A percentile compares a stretch with the other conserved stretches of the same genome.
Evolutionary conservation across 2,329 filamentous ascomycete species (phyloP).

Genomic region (Exophiala sp.): DNA sequence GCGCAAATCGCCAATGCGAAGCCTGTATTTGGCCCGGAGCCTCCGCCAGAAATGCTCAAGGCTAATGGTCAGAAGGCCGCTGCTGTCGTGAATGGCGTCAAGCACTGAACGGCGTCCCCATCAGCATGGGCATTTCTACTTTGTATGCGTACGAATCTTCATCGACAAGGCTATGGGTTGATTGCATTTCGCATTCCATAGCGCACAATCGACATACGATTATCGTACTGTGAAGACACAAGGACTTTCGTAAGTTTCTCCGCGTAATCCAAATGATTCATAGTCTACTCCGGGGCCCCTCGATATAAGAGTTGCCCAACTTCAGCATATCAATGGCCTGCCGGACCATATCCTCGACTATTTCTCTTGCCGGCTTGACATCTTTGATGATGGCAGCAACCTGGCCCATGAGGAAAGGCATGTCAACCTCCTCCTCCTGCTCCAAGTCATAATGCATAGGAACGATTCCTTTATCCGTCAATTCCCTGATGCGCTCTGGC

Average conservation of each 20-base stretch:
- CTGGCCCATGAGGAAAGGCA: constrained; percentile 90
- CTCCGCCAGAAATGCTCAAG: constrained; percentile 46
- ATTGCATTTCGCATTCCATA: neutral
- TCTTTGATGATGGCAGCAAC: constrained; percentile 72
- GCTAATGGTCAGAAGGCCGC: constrained; percentile 41
- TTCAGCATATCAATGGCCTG: constrained; percentile 66
- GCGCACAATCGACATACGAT: neutral
- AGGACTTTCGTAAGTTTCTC: neutral
- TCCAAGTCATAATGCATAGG: constrained; percentile 80
- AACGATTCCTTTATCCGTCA: constrained; percentile 71
- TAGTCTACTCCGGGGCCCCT: constrained; percentile 19
- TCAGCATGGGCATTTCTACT: neutral
- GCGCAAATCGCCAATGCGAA: constrained; percentile 38
- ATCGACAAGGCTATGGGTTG: neutral
- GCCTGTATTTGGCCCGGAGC: constrained; percentile 45
- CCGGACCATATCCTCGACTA: constrained; percentile 84
- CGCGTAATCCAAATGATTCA: constrained; percentile 1
- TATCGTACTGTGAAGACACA: neutral
- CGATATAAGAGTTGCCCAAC: constrained; percentile 56
- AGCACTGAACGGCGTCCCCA: constrained; percentile 26
- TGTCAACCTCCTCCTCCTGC: constrained; percentile 64
- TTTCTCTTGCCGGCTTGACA: constrained; percentile 73
- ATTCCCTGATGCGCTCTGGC: constrained; percentile 65
- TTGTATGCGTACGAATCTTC: neutral
- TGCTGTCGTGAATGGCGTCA: constrained; percentile 38